These are phyloP conservation scores for Cunninghamia lanceolata DNA, from an alignment of 75 land plant genomes.

Conservation along the genomic window DNA sequence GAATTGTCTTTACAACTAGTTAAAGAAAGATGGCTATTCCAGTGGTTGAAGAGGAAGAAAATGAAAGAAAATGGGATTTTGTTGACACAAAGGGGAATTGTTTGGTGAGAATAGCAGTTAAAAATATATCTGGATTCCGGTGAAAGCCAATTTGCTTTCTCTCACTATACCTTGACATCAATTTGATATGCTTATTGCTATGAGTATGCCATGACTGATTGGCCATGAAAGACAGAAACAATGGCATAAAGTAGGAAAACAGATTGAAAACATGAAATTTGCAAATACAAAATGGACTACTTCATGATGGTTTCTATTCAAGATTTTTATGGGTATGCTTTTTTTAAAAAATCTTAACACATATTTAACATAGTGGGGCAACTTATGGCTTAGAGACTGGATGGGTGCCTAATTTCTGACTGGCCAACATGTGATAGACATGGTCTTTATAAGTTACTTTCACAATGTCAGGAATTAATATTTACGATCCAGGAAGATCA, in stretches of 20 bases:
- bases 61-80: not conserved
- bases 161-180: not conserved
- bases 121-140: not conserved
- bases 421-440: not conserved
- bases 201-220: not conserved
- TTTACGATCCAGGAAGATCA: too few species aligned
- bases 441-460: not conserved
- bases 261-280: not conserved
- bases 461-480: too few species aligned
- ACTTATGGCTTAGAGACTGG: not conserved
- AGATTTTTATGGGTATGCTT: too few species aligned
- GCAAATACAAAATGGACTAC: too few species aligned
- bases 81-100: not conserved
- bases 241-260: not conserved
- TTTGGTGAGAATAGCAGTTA: not conserved
- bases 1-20: not conserved
- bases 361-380: not conserved
- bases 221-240: not conserved
- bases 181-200: not conserved
- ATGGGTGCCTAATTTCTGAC: not conserved
- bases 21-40: not conserved
- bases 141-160: not conserved
- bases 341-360: too few species aligned
- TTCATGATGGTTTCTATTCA: too few species aligned
- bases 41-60: not conserved